phyloP scores from a whole-genome alignment of 306 rosid species.

The cucumber (Cucumis sativus) region DNA sequence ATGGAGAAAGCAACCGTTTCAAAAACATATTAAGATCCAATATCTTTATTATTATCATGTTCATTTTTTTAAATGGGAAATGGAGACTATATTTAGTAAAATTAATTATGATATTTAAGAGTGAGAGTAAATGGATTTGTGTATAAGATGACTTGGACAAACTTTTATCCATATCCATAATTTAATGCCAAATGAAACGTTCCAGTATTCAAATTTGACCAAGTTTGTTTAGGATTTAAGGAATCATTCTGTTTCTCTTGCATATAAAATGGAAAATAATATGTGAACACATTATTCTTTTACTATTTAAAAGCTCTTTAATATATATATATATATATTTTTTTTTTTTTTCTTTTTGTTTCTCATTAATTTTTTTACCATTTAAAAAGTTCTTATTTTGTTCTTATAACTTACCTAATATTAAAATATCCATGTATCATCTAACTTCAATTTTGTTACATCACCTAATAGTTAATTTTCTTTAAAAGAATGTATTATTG shows the following conservation, averaged over 20 bases:
- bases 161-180: neutral
- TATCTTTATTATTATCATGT: neutral
- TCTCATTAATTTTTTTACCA: neutral
- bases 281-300: neutral
- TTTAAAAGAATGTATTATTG: no score
- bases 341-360: no score
- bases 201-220: neutral
- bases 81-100: neutral
- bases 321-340: no score
- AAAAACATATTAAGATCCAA: neutral
- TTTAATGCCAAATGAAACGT: neutral
- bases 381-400: no score
- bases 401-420: neutral
- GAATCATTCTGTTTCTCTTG: neutral
- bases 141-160: neutral
- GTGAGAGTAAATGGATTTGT: neutral
- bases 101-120: neutral
- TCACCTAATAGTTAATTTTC: no score
- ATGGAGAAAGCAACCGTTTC: neutral
- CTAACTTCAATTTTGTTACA: no score
- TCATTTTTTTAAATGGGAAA: neutral
- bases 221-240: neutral
- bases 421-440: neutral
- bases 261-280: neutral
- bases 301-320: neutral